Conservation (phyloP, 331 rosid genomes). For the Ulmus americana region DNA sequence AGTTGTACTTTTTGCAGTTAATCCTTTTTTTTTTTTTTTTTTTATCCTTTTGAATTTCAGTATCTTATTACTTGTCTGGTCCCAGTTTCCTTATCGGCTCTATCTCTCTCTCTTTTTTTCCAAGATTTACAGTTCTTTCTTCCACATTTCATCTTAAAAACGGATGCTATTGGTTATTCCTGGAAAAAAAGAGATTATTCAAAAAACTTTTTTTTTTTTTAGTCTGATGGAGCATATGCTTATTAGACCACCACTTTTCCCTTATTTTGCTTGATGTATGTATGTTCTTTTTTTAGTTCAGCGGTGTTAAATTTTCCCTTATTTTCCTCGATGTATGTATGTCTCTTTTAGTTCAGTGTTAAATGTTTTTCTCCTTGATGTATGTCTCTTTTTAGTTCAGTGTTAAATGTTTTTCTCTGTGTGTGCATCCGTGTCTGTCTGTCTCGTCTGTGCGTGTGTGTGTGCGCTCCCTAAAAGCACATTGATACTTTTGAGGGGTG, state of each 20-base stretch:
- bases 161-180: neutral
- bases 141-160: neutral
- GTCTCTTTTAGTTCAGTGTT: no score
- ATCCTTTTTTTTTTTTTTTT: neutral
- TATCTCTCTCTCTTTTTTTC: neutral
- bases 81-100: neutral
- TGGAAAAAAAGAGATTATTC: no score
- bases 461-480: no score
- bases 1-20: slow-evolving; percentile 1
- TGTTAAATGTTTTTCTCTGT: no score
- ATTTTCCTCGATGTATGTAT: neutral
- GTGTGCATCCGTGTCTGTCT: no score
- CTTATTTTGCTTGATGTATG: neutral
- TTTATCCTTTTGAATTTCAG: neutral
- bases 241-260: neutral
- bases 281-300: no score
- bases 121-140: neutral
- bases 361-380: no score
- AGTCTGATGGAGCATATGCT: neutral
- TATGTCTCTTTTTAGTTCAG: no score
- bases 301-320: neutral
- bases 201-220: neutral
- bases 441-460: no score
- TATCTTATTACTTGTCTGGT: neutral
- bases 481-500: no score